Base-by-base conservation (phyloP, 352 stramenopile species). In the Phytopythium helicoides region DNA sequence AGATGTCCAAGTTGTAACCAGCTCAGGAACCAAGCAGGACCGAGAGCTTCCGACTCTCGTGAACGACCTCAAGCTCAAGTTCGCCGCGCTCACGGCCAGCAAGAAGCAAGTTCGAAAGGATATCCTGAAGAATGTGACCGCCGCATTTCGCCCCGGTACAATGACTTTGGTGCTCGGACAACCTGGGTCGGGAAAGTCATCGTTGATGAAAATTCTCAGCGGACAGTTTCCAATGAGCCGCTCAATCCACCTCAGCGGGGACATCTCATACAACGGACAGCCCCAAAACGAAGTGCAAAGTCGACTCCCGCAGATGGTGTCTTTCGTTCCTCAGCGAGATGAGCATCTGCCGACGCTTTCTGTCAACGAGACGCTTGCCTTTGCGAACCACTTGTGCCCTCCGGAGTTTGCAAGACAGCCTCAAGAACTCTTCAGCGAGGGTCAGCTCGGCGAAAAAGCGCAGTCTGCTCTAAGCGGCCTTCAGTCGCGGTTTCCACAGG, bases 1-100 rank as follows among this genome's bases (percentile, higher is more conserved):
- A 6, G 62, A 70, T 31, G 42, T 70, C 3, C 47, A 68, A 3
- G 60, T 66, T n/a, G n/a, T n/a, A n/a, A n/a, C n/a, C 11, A 61
- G 61, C 1, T 44, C 37, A 19, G 38, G 64, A 10, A 52, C 54
- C 6, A 56, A 50, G n/a, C n/a, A n/a, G n/a, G n/a, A n/a, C n/a
- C n/a, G n/a, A n/a, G n/a, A n/a, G n/a, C 38, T 64, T 6, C 57
- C 57, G 25, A 64, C 57, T 19, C 34, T 64, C 2, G 7, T 40
- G 19, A 60, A 60, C 52, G 37, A 34, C 15, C 47, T 50, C 38
- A 47, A 42, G n/a, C 42, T 22, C 6, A 31, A 22, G 0, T 47
- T 52, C 25, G 26, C 47, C 23, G 22, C 40, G 14, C 40, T 47
- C 19, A 31, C n/a, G 9, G 21, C 10, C 39, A 31, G 39, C 39